Evolutionary conservation across 129 eudicot species (phyloP).

Genomic region (Flaveria sonorensis): DNA sequence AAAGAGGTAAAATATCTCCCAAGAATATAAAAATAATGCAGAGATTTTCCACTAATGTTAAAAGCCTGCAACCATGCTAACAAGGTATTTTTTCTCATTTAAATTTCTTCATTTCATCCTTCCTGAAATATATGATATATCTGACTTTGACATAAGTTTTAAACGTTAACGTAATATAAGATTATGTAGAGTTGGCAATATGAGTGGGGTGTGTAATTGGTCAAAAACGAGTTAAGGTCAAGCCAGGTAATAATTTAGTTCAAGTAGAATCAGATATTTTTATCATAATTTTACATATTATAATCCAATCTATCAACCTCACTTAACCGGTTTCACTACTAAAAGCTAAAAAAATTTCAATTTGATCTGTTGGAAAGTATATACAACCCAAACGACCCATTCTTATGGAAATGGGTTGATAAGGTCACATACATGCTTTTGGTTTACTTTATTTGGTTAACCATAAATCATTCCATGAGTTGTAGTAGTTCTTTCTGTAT

Average conservation of each 20-base stretch:
- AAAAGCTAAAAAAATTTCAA: neutral
- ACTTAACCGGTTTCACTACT: neutral
- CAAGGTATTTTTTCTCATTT: conserved; percentile 7
- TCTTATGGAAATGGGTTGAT: neutral
- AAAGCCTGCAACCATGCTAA: conserved; percentile 2
- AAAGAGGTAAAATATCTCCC: conserved; percentile 52
- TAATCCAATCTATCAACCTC: neutral
- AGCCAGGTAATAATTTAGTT: neutral
- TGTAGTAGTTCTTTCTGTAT: neutral
- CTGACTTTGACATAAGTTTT: conserved; percentile 1
- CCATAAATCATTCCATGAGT: neutral
- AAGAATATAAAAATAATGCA: conserved; percentile 17
- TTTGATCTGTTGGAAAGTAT: neutral
- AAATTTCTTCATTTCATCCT: neutral
- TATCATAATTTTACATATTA: too few relatives aligned
- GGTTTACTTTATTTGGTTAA: neutral
- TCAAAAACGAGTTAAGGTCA: neutral
- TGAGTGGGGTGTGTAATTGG: neutral
- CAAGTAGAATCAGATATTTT: too few relatives aligned
- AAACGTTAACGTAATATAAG: neutral
- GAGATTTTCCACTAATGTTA: conserved; percentile 7
- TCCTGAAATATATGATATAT: neutral
- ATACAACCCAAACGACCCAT: neutral
- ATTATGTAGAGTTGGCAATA: neutral
- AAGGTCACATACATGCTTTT: neutral